These are phyloP conservation scores for Hyaloperonospora brassicae DNA, from an alignment of 352 stramenopile genomes.

Conservation along the genomic window DNA sequence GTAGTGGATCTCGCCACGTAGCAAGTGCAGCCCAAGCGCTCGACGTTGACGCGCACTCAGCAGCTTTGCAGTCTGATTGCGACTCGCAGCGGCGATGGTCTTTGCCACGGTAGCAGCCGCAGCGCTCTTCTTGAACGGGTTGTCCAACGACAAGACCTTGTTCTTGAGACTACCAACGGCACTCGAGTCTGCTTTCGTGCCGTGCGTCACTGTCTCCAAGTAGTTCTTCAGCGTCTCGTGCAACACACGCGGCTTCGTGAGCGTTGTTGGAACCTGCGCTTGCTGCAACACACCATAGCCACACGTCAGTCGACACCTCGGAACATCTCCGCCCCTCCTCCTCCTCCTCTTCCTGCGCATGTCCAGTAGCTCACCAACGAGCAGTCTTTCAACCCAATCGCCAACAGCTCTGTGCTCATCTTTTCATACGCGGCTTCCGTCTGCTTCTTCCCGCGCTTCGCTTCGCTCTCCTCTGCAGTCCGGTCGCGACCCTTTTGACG, in stretches of 20 bases:
- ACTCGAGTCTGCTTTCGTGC: constrained; percentile 9
- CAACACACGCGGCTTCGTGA: constrained; percentile 22
- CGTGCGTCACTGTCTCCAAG: constrained; percentile 24
- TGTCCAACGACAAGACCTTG: constrained; percentile 75
- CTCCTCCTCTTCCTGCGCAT: no score
- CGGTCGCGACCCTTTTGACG: constrained; percentile 6
- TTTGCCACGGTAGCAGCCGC: constrained; percentile 24
- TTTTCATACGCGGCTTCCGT: constrained; percentile 51
- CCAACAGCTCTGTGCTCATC: constrained; percentile 37
- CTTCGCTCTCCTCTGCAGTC: not conserved
- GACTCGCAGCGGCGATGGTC: constrained; percentile 20
- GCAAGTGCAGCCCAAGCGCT: constrained; percentile 45
- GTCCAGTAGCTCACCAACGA: constrained; percentile 35
- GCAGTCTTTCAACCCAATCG: constrained; percentile 59
- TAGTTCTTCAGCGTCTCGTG: constrained; percentile 40
- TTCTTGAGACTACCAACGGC: constrained; percentile 59
- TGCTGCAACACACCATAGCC: constrained; percentile 19
- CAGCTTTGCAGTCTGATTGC: constrained; percentile 45
- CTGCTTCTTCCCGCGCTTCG: constrained; percentile 10
- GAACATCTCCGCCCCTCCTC: no score
- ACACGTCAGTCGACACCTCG: not conserved
- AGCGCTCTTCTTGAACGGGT: constrained; percentile 50
- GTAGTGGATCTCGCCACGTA: constrained; percentile 43
- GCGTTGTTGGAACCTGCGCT: constrained; percentile 12
- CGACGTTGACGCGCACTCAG: constrained; percentile 57